Base-by-base conservation (phyloP, 2,329 filamentous ascomycete species). In the Sarocladiaceae sp. region DNA sequence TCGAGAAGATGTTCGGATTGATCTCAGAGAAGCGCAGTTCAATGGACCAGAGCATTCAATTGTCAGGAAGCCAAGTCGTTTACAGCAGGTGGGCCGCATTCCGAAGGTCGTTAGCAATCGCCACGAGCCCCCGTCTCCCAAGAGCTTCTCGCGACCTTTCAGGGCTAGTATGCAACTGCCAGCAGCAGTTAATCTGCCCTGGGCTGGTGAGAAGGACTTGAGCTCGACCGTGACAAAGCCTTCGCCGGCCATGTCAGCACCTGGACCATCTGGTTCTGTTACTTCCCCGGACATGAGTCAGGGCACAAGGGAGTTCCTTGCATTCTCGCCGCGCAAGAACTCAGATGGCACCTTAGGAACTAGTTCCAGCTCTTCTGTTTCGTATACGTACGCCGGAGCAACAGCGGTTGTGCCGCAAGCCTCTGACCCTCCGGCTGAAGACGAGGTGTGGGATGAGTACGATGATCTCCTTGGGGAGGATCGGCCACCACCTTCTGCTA, bases 361-460 rank as follows among this genome's bases (percentile, higher is more conserved):
- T 6, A 61, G 24, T 4, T 83, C 85, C 1, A 86, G 80, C 55
- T 87, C 78, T 53, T 88, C 85, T 2, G 80, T 78, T 1, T 63
- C 74, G 12, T 67, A 73, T 42, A 80, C 76, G 45, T 80, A 75
- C 50, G 72, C 73, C 11, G 75, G 76, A 5, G 78, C 82, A 3
- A 85, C 81, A 13, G 82, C 85, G 6, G 65, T 88, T 2, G 69
- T 85, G 18, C 84, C 85, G 1, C 66, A 70, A 3, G 70, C 78
- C 2, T 71, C 70, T 34, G 78, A 80, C 3, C 82, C 79, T 0
- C 73, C 83, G 3, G 79, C 69, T 1, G 86, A 94, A 51, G 91
- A 96, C 54, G 91, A 96, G 58, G 76, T 95, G 2, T 97, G 91
- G 91, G 83, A 90, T 43, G 91, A 95, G 63, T 96, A 94, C 58